Evolutionary conservation across 2,329 filamentous ascomycete genomes (phyloP), one percentile per base, ranked within the genome.

Genomic region (Periconia digitata): DNA sequence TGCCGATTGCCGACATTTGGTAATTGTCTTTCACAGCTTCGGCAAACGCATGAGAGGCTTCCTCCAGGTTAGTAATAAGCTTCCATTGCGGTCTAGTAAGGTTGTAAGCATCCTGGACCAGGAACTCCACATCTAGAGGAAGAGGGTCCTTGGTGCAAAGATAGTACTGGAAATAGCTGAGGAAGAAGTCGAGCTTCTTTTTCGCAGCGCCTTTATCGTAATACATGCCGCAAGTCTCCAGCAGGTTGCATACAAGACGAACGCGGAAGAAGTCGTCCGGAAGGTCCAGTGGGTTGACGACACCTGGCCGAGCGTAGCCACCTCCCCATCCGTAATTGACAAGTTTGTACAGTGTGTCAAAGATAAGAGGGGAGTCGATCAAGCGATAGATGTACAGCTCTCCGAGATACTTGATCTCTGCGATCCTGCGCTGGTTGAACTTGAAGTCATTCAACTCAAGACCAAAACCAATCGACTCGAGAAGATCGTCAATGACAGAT

Each of bases 331-430:
- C 94, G 68, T 95, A 96, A 7, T 90, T 95, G 68, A 96, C 81
- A 59, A 99, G 88, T 65, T 90, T 91, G 77, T 96, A 99, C 72
- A 99, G 81, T 1, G 87, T 90, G 65, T 99, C 94, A 62, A 99
- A 99, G 43, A 99, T 87, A 20, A 97, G 88, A 0, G 90, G 89
- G 37, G 95, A 94, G 70, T 99, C 94, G 32, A 99, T 82, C 83
- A 99, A 90, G 48, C 94, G 89, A 69, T 97, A 99, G 64, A 96
- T 96, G 76, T 99, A 99, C 8, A 99, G 82, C 72, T 99, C 94
- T 18, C 90, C 92, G 5, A 99, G 79, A 67, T 96, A 99, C 69
- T 96, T 97, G 64, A 96, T 90, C 71, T 97, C 92, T 2, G 95
- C 90, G 53, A 99, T 86, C 18, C 94, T 87, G 50, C 92, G 87